Evolutionary conservation across 345 rosid genomes (phyloP).

Genomic region (Mangifera indica): DNA sequence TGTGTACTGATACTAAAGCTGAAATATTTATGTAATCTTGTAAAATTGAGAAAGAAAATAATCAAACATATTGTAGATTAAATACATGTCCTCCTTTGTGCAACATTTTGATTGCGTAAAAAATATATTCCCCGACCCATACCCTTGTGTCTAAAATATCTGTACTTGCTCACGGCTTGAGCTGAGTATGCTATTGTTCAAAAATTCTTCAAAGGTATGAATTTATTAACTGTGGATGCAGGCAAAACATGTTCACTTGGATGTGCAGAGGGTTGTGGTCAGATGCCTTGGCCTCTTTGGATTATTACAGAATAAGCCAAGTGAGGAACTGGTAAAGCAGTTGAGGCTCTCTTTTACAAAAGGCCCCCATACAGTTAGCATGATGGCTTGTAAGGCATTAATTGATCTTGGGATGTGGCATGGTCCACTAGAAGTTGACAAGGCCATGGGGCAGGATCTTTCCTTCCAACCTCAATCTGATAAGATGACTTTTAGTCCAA

Average conservation of each 20-base stretch:
- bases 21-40: not conserved
- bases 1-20: not conserved
- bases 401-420: constrained; percentile 94
- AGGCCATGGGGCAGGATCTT: constrained; percentile 44
- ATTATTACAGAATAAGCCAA: constrained; percentile 71
- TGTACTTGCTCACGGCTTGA: not conserved
- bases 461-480: constrained; percentile 36
- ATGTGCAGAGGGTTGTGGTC: constrained; percentile 82
- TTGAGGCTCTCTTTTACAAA: constrained; percentile 55
- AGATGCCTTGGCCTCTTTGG: constrained; percentile 92
- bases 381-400: constrained; percentile 73
- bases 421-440: constrained; percentile 74
- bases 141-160: not conserved
- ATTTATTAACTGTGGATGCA: constrained; percentile 36
- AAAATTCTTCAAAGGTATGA: constrained; percentile 14
- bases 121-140: not conserved
- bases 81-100: not conserved
- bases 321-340: constrained; percentile 64
- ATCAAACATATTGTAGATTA: not conserved
- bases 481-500: constrained; percentile 35
- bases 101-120: not conserved
- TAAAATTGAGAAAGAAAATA: too few species aligned
- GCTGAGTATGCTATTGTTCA: not conserved
- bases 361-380: constrained; percentile 63
- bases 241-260: constrained; percentile 91